Conservation (phyloP, 1,284 basidiomycete genomes). For the Thecaphora thlaspeos region DNA sequence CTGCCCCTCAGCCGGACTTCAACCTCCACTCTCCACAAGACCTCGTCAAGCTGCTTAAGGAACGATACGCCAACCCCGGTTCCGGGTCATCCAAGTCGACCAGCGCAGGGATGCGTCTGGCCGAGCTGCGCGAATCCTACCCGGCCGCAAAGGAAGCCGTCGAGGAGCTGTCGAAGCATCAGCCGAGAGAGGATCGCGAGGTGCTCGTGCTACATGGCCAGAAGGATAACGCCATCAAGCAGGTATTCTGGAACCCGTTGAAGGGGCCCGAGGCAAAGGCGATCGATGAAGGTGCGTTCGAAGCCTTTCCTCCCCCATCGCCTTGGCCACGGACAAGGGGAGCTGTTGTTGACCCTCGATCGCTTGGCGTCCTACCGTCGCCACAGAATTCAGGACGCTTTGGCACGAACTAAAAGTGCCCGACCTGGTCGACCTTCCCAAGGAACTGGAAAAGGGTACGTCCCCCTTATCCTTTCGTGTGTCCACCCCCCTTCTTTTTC, state of each 20-base stretch:
- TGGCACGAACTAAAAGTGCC: slow-evolving; percentile 83
- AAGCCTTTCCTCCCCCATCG: too few relatives aligned
- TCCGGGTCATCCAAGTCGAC: slow-evolving; percentile 23
- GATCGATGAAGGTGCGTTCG: slow-evolving; percentile 80
- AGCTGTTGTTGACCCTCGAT: too few relatives aligned
- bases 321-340: too few relatives aligned
- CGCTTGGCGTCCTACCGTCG: background rate
- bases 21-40: slow-evolving; percentile 78
- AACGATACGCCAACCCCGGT: slow-evolving; percentile 39
- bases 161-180: slow-evolving; percentile 43
- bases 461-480: slow-evolving; percentile 1
- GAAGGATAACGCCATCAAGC: slow-evolving; percentile 69
- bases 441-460: slow-evolving; percentile 70
- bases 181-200: slow-evolving; percentile 71
- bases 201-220: slow-evolving; percentile 79
- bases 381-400: slow-evolving; percentile 77
- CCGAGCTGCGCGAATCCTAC: slow-evolving; percentile 82
- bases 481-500: background rate
- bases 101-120: slow-evolving; percentile 71
- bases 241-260: slow-evolving; percentile 89
- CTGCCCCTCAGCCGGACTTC: slow-evolving; percentile 71
- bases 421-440: slow-evolving; percentile 75
- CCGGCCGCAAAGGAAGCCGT: slow-evolving; percentile 66
- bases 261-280: slow-evolving; percentile 70
- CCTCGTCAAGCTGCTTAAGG: slow-evolving; percentile 70